Base-by-base conservation (phyloP, 305 asterid genomes). In the Solanum chacoense region DNA sequence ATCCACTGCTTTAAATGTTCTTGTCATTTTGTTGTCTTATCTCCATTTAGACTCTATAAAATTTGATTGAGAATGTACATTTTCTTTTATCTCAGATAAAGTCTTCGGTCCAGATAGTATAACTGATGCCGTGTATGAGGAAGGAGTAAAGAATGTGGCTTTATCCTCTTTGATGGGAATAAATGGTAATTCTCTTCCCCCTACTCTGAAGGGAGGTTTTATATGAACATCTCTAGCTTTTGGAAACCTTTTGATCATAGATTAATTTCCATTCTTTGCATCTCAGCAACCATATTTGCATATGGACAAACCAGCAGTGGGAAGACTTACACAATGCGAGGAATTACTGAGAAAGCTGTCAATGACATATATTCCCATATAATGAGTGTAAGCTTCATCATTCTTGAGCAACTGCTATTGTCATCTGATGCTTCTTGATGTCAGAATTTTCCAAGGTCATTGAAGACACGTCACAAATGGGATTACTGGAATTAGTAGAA, bases 301-400 rank as follows among this genome's bases (percentile, higher is more conserved):
- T 97, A 97, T 65, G 99, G 99, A 63, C 99, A 97, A 92, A 97
- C 99, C 28, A 97, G 99, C 95, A 96, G 99, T 88, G 99, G 99
- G 84, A 97, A 97, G 86, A 97, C 99, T 73, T 96, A 92, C 91
- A 97, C 99, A 11, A 96, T 97, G 99, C 92, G 96, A 90, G 98
- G 99, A 88, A 95, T 97, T 88, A 93, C 97, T 0, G 99, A 96
- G 94, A 96, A 97, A 93, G 98, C 98, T 84, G 99, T 96, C 81
- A 91, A 96, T 89, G 99, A 97, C 92, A 96, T 97, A 80, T 96
- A 96, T 93, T 89, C 87, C 92, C 99, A 97, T 90, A 96, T 97
- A 88, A 89, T 94, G 90, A 97, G 95, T 91, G 99, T 97, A 94
- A 95, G 98, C 50, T 89, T 85, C 77, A 76, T 26, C 84, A 40